Evolutionary conservation across 306 rosid species (phyloP).

Genomic region (Cucurbita ficifolia): DNA sequence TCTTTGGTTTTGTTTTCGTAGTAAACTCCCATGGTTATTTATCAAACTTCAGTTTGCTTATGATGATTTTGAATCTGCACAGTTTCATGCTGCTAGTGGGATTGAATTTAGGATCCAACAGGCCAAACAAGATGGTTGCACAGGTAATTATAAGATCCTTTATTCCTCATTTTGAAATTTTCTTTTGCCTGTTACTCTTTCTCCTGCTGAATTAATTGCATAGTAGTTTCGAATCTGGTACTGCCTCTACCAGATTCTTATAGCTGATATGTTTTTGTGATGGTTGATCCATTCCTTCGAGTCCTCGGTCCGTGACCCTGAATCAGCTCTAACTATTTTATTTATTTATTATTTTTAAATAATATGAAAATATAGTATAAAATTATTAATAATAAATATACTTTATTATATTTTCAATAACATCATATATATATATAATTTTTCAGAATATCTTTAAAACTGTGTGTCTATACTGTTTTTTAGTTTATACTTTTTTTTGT

Average conservation of each 20-base stretch:
- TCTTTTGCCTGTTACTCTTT: slow-evolving; percentile 43
- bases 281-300: no score
- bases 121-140: slow-evolving; percentile 45
- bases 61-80: background rate
- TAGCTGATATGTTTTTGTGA: background rate
- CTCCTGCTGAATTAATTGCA: slow-evolving; percentile 22
- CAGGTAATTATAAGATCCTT: slow-evolving; percentile 35
- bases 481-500: no score
- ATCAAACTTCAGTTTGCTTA: background rate
- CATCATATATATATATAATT: no score
- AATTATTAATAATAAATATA: no score
- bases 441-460: no score
- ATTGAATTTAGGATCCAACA: slow-evolving; percentile 22
- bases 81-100: slow-evolving; percentile 18
- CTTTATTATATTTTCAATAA: no score
- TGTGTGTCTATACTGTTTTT: no score
- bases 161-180: slow-evolving; percentile 47
- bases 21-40: background rate
- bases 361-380: no score
- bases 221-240: slow-evolving; percentile 10
- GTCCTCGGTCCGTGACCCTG: no score
- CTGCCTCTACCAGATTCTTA: background rate
- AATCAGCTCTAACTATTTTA: no score
- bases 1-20: background rate
- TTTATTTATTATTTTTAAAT: no score